Evolutionary conservation across 768 basidiomycete species (phyloP).

Genomic region (Leucocoprinus leucothites): DNA sequence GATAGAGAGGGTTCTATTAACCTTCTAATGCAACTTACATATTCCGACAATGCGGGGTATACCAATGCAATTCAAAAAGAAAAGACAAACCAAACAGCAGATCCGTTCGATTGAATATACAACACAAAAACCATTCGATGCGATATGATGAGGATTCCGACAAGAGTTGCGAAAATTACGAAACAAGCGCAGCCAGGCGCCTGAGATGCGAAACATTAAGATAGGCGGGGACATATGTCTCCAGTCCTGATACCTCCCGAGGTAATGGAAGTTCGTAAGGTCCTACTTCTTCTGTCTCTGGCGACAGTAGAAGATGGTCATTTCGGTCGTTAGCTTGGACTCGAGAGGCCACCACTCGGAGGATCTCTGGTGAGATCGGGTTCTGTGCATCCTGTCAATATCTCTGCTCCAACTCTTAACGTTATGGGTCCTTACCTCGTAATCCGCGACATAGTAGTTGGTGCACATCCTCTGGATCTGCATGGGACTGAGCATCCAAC

Average conservation of each 20-base stretch:
- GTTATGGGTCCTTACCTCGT: conserved; percentile 62
- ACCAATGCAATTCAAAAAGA: conserved; percentile 16
- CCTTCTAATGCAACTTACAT: conserved; percentile 32
- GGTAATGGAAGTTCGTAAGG: conserved; percentile 93
- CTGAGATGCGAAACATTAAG: conserved; percentile 87
- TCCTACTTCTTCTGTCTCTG: conserved; percentile 96
- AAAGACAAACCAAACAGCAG: neutral
- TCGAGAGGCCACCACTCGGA: conserved; percentile 93
- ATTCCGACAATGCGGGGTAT: conserved; percentile 43
- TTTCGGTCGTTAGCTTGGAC: conserved; percentile 96
- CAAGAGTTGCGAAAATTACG: conserved; percentile 36
- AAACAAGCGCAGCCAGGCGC: conserved; percentile 82
- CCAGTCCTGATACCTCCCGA: conserved; percentile 91
- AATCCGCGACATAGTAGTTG: conserved; percentile 98
- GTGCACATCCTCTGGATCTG: conserved; percentile 99
- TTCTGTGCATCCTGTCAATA: conserved; percentile 46
- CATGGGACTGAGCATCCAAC: conserved; percentile 99
- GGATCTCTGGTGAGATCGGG: conserved; percentile 95
- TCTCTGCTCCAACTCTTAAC: neutral
- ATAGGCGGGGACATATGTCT: conserved; percentile 94
- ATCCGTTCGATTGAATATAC: neutral
- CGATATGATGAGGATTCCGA: conserved; percentile 15
- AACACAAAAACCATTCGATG: conserved; percentile 30
- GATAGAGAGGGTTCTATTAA: conserved; percentile 13
- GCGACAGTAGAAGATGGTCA: conserved; percentile 92